A percentile compares a stretch with the other conserved stretches of the same genome.
Conservation (phyloP, 768 basidiomycete genomes). For the Roridomyces roridus region DNA sequence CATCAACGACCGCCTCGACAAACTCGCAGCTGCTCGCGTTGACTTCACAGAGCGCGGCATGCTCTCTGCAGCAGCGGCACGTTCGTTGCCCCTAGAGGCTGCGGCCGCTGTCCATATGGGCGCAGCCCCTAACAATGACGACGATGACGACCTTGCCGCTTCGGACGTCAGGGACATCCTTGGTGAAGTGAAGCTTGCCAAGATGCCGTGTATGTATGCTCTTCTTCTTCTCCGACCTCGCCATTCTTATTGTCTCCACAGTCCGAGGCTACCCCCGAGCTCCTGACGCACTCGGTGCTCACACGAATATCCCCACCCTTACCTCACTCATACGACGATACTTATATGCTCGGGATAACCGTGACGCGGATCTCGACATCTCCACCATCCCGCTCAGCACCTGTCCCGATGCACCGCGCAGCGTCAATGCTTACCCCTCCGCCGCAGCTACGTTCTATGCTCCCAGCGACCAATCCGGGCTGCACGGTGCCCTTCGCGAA, state of each 20-base stretch:
- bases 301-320: conserved; percentile 28
- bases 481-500: conserved; percentile 34
- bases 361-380: conserved; percentile 3
- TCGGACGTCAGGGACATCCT: too few relatives aligned
- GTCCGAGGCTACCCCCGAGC: conserved; percentile 13
- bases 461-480: conserved; percentile 42
- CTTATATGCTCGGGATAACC: too few relatives aligned
- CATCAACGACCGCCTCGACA: conserved; percentile 34
- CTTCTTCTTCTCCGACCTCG: not conserved
- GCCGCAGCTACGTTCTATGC: conserved; percentile 38
- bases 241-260: not conserved
- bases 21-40: conserved; percentile 23
- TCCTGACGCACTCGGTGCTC: conserved; percentile 17
- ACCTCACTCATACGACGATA: conserved; percentile 10
- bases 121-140: conserved; percentile 23
- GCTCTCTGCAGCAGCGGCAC: not conserved
- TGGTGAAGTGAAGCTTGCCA: not conserved
- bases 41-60: conserved; percentile 25
- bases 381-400: conserved; percentile 14
- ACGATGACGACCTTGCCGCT: too few relatives aligned
- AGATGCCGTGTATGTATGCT: not conserved
- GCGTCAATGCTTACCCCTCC: conserved; percentile 34
- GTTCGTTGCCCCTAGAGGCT: too few relatives aligned
- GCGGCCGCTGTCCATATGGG: too few relatives aligned
- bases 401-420: conserved; percentile 25